Conservation (phyloP, 177 flowering plant genomes). For the Vitis hybrid region DNA sequence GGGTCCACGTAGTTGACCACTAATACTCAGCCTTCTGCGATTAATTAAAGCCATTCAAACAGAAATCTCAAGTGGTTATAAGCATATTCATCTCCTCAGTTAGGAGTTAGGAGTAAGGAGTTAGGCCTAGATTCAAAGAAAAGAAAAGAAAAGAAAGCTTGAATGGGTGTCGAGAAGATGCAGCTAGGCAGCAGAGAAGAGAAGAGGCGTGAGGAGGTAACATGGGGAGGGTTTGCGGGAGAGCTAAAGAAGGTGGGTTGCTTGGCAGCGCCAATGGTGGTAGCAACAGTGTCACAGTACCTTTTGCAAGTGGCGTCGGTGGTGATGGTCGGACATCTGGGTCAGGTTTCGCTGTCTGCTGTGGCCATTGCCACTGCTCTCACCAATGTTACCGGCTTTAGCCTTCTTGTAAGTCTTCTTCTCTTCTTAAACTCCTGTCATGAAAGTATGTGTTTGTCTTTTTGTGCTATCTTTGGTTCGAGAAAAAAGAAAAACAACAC, state of each 20-base stretch:
- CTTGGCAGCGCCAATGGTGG: conserved; percentile 42
- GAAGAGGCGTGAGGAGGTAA: conserved; percentile 4
- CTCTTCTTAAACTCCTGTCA: background rate
- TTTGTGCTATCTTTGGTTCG: background rate
- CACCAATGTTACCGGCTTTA: conserved; percentile 31
- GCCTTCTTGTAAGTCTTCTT: conserved; percentile 21
- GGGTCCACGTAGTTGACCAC: too few relatives aligned
- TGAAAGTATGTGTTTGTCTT: background rate
- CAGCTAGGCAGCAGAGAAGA: conserved; percentile 4
- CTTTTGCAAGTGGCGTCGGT: conserved; percentile 26
- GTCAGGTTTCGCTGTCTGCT: conserved; percentile 31
- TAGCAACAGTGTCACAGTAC: conserved; percentile 26
- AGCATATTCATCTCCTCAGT: too few relatives aligned
- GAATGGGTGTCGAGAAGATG: too few relatives aligned
- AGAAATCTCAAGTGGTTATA: too few relatives aligned
- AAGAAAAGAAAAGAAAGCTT: too few relatives aligned
- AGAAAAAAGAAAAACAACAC: too few relatives aligned
- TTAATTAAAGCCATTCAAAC: too few relatives aligned
- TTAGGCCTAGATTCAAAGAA: too few relatives aligned
- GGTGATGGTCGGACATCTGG: conserved; percentile 36
- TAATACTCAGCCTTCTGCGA: too few relatives aligned
- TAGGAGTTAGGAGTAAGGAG: too few relatives aligned
- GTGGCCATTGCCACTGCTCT: conserved; percentile 39
- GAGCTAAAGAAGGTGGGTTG: conserved; percentile 27
- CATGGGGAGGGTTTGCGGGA: conserved; percentile 10